Evolutionary conservation across 2,329 filamentous ascomycete genomes (phyloP), one percentile per base, ranked within the genome.

Genomic region (Cytospora chrysosperma): DNA sequence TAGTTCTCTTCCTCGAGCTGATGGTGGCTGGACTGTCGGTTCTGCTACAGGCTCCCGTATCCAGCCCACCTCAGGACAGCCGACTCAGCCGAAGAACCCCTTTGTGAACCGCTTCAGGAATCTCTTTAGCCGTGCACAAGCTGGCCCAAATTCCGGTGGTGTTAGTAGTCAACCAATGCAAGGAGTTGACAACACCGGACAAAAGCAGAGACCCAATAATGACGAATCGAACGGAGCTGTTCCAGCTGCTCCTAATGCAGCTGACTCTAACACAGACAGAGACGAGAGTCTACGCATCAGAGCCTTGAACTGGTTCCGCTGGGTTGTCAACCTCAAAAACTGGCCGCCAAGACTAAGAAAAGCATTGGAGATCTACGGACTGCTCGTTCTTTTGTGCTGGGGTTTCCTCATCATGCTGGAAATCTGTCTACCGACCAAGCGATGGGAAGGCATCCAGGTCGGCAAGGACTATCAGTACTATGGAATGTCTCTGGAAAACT

Each of bases 361-460:
- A 12, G 12, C 28, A 3, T n/a, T 65, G 19, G 61, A 61, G 50
- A 4, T 58, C 5, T 65, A 56, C 52, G 64, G 53, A 4, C 17
- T 65, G 15, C 28, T 64, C 12, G n/a, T 37, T 13, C 9, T 61
- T 21, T n/a, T 61, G 24, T 47, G 49, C 17, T 56, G 53, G 52
- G 4, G 50, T 12, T 32, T 52, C n/a, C 58, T 65, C 21, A 51
- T 65, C 17, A 24, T 65, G 26, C 32, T 65, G 17, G 56, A 56
- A 2, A 40, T 65, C 17, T 50, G 30, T 13, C 10, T 65, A 15
- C 61, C 64, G 15, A 49, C 40, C n/a, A 13, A 15, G 15, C 30
- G 43, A 30, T 65, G 57, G 61, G 64, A 65, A 32, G 64, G 61
- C 7, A 40, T 65, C 49, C 19, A 30, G n/a, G 64, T 65, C 26